Evolutionary conservation across 1,139 yeast species (phyloP).

Genomic region (Debaryomyces sp.): DNA sequence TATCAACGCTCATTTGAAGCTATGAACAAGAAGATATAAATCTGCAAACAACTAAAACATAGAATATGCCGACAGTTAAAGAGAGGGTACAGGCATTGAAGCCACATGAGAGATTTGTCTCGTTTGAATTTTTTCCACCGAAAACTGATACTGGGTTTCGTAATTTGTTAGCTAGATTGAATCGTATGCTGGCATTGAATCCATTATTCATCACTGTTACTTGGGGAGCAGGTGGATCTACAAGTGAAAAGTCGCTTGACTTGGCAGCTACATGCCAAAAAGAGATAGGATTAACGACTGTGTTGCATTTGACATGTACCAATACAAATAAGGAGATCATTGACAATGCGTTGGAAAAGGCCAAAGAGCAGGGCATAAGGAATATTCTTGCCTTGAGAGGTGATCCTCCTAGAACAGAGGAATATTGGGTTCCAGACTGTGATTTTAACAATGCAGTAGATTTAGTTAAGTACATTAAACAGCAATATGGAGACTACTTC

Average conservation of each 20-base stretch:
- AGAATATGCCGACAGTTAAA: constrained; percentile 40
- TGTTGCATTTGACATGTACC: constrained; percentile 94
- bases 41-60: background rate
- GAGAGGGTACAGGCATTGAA: constrained; percentile 56
- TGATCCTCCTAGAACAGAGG: constrained; percentile 84
- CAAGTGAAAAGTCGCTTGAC: constrained; percentile 83
- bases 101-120: constrained; percentile 65
- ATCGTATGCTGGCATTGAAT: constrained; percentile 84
- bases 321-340: constrained; percentile 78
- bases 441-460: constrained; percentile 80
- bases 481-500: constrained; percentile 71
- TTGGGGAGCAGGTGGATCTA: constrained; percentile 99
- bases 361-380: constrained; percentile 76
- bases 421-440: constrained; percentile 59
- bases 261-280: constrained; percentile 78
- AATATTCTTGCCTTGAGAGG: constrained; percentile 90
- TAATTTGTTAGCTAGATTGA: constrained; percentile 81
- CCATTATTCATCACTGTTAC: constrained; percentile 92
- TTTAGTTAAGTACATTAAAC: constrained; percentile 74
- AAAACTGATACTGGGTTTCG: constrained; percentile 87
- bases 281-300: constrained; percentile 80
- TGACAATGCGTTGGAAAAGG: constrained; percentile 74
- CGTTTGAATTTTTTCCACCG: constrained; percentile 97
- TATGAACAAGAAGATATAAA: background rate
- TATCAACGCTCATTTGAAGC: constrained; percentile 1